phyloP scores from a whole-genome alignment of 768 basidiomycete species.

The Chlorophyllum brunneum region DNA sequence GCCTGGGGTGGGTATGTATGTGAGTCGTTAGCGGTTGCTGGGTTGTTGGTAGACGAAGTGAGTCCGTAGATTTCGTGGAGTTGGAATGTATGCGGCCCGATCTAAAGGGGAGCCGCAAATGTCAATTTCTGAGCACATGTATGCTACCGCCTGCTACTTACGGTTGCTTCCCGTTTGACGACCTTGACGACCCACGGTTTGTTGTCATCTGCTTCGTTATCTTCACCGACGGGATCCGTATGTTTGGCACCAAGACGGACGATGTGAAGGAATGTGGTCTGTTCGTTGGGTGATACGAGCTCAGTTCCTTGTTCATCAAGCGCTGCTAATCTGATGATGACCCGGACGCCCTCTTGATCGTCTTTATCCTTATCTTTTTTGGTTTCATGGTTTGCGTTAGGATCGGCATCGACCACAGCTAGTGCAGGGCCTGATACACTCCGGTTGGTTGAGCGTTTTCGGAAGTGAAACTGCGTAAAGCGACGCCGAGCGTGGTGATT shows the following conservation, averaged over 20 bases:
- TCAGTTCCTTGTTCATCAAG: slow-evolving; percentile 72
- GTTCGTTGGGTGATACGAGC: slow-evolving; percentile 72
- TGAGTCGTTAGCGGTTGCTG: slow-evolving; percentile 30
- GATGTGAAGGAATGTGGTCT: slow-evolving; percentile 85
- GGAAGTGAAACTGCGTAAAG: slow-evolving; percentile 66
- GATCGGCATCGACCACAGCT: slow-evolving; percentile 71
- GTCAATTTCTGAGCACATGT: neutral
- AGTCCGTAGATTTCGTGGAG: slow-evolving; percentile 95
- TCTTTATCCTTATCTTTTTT: slow-evolving; percentile 43
- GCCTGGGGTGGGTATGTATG: slow-evolving; percentile 39
- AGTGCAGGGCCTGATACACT: slow-evolving; percentile 74
- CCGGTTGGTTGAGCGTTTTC: slow-evolving; percentile 47
- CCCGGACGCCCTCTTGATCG: slow-evolving; percentile 65
- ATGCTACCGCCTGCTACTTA: slow-evolving; percentile 18
- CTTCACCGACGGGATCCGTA: slow-evolving; percentile 27
- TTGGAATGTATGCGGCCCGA: slow-evolving; percentile 91
- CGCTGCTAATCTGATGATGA: slow-evolving; percentile 78
- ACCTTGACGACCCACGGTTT: slow-evolving; percentile 91
- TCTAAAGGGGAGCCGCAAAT: slow-evolving; percentile 47
- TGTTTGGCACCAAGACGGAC: slow-evolving; percentile 58
- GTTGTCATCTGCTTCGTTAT: slow-evolving; percentile 47
- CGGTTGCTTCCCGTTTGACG: slow-evolving; percentile 86
- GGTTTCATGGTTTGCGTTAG: slow-evolving; percentile 30
- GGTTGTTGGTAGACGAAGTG: slow-evolving; percentile 48
- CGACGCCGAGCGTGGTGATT: slow-evolving; percentile 39